Evolutionary conservation across 176 grass and related monocot species (phyloP).

Genomic region (Aegilops tauschii): DNA sequence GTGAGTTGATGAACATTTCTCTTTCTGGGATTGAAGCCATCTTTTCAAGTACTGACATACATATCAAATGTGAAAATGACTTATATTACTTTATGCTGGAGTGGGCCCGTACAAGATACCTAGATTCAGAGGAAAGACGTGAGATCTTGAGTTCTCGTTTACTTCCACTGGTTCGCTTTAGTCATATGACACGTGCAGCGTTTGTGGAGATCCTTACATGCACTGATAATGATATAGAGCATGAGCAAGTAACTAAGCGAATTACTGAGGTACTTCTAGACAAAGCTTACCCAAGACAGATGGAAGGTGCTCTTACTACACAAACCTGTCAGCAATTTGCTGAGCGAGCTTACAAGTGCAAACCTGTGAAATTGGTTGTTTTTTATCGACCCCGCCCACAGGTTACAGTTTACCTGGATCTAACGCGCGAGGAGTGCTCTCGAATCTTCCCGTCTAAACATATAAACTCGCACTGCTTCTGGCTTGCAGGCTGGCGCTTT

Average conservation of each 20-base stretch:
- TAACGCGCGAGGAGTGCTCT: conserved; percentile 65
- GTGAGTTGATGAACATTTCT: neutral
- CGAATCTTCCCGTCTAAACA: conserved; percentile 47
- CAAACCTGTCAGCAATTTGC: conserved; percentile 35
- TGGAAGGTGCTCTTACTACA: conserved; percentile 39
- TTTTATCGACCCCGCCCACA: conserved; percentile 70
- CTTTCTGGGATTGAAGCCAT: neutral
- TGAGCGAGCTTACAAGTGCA: conserved; percentile 75
- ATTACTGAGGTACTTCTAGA: conserved; percentile 66
- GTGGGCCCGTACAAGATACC: too few relatives aligned
- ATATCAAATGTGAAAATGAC: too few relatives aligned
- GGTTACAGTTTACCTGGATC: conserved; percentile 75
- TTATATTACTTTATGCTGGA: too few relatives aligned
- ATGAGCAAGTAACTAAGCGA: conserved; percentile 33
- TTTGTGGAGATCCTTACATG: too few relatives aligned
- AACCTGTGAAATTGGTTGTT: conserved; percentile 68
- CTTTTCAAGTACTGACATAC: conserved; percentile 43
- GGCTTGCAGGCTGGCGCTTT: conserved; percentile 61
- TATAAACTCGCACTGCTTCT: conserved; percentile 54
- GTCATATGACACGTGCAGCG: too few relatives aligned
- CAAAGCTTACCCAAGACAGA: conserved; percentile 56
- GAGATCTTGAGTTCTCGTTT: too few relatives aligned
- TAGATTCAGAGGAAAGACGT: too few relatives aligned
- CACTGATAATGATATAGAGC: too few relatives aligned
- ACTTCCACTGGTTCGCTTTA: too few relatives aligned